phyloP scores from a whole-genome alignment of 306 rosid genomes.

The Casuarina glauca region DNA sequence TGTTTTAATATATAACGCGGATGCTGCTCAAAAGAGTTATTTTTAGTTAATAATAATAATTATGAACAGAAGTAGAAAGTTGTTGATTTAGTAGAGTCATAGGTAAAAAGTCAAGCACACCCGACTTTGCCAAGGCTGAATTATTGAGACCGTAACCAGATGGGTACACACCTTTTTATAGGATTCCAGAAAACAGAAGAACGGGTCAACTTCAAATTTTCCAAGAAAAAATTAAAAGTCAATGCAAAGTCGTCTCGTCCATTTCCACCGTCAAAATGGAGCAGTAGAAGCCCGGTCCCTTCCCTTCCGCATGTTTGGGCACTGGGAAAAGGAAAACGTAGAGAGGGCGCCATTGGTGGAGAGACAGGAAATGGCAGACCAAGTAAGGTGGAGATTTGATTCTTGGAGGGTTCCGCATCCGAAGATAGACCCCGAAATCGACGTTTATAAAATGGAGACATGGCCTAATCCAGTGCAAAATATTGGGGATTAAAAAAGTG shows the following conservation, averaged over 20 bases:
- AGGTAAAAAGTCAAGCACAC: slow-evolving; percentile 12
- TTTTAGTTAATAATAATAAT: too few species aligned
- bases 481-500: too few species aligned
- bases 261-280: slow-evolving; percentile 5
- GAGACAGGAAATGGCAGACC: slow-evolving; percentile 48
- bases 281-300: slow-evolving; percentile 17
- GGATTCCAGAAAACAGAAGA: too few species aligned
- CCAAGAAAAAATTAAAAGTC: slow-evolving; percentile 16
- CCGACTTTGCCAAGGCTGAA: background rate
- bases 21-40: too few species aligned
- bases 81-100: too few species aligned
- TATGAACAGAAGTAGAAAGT: too few species aligned
- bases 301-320: slow-evolving; percentile 40
- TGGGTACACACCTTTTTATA: background rate
- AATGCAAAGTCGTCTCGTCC: slow-evolving; percentile 26
- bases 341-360: slow-evolving; percentile 16
- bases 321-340: slow-evolving; percentile 19
- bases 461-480: too few species aligned
- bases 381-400: slow-evolving; percentile 56
- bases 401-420: slow-evolving; percentile 46
- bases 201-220: background rate
- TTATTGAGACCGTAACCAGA: slow-evolving; percentile 7
- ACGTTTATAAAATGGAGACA: slow-evolving; percentile 8
- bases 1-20: too few species aligned
- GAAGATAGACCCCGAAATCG: slow-evolving; percentile 29